Evolutionary conservation across 163 green algal species (phyloP).

Genomic region (Scenedesmus sp.): DNA sequence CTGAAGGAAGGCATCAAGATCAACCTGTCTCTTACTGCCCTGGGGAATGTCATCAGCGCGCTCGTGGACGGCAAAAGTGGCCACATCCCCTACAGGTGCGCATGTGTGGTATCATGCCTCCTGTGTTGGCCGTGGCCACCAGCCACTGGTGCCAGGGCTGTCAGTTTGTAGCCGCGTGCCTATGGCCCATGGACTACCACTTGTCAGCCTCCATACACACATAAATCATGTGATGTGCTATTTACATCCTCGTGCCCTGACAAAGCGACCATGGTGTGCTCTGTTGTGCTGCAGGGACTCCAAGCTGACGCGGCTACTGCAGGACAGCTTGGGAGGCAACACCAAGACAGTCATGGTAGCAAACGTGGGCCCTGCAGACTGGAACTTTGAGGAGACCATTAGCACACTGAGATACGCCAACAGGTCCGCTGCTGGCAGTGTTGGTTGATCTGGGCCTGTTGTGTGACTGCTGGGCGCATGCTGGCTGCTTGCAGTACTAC

Average conservation of each 20-base stretch:
- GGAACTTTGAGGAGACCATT: constrained; percentile 89
- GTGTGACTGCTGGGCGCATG: background rate
- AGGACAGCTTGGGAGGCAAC: constrained; percentile 87
- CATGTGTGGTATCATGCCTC: background rate
- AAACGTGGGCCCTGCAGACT: constrained; percentile 88
- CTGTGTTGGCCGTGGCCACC: background rate
- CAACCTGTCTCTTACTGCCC: constrained; percentile 87
- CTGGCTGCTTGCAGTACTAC: background rate
- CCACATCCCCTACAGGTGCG: constrained; percentile 69
- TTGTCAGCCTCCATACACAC: background rate
- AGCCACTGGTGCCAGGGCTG: background rate
- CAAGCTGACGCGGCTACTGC: constrained; percentile 93
- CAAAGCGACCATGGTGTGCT: background rate
- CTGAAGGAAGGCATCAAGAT: constrained; percentile 93
- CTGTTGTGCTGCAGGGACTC: constrained; percentile 78
- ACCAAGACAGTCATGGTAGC: constrained; percentile 94
- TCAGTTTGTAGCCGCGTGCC: background rate
- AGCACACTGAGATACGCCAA: constrained; percentile 73
- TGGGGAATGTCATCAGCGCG: constrained; percentile 90
- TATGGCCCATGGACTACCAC: background rate
- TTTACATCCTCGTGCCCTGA: background rate
- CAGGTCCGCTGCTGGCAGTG: background rate
- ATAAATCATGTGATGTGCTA: background rate
- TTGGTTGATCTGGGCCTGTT: background rate
- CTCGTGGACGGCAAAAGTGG: constrained; percentile 82